Conservation (phyloP, 148 eudicot species). For the Arctostaphylos glauca region DNA sequence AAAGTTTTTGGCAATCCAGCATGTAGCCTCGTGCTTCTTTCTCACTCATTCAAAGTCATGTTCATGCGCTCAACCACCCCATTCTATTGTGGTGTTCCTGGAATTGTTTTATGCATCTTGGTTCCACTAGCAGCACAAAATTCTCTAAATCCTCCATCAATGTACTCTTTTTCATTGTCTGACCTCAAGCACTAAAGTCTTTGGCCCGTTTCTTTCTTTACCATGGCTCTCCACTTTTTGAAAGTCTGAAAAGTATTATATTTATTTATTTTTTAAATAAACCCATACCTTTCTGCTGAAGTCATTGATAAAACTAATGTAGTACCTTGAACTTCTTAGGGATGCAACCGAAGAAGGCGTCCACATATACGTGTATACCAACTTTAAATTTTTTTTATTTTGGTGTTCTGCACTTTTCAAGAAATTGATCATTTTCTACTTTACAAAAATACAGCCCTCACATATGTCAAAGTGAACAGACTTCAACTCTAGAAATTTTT, state of each 20-base stretch:
- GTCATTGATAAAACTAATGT: not conserved
- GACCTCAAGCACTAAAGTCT: not conserved
- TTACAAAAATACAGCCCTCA: too few species aligned
- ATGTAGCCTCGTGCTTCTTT: conserved; percentile 5
- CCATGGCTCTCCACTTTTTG: conserved; percentile 5
- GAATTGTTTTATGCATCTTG: not conserved
- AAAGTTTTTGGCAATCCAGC: not conserved
- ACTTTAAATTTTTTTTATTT: too few species aligned
- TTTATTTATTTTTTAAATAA: conserved; percentile 2
- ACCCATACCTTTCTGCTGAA: not conserved
- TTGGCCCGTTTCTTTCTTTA: not conserved
- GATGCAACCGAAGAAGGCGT: not conserved
- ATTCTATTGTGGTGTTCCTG: not conserved
- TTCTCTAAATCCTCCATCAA: not conserved
- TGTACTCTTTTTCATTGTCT: not conserved
- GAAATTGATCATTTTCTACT: too few species aligned
- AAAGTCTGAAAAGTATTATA: not conserved
- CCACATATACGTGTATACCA: too few species aligned
- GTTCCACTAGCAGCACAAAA: not conserved
- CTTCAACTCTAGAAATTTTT: too few species aligned
- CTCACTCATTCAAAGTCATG: not conserved
- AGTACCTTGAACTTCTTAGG: not conserved
- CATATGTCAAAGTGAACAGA: too few species aligned
- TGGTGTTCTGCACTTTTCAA: too few species aligned
- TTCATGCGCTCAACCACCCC: not conserved